Percentiles rank a stretch among this genome's conserved stretches.
These are phyloP conservation scores for Tremellales sp. DNA, from an alignment of 1,284 basidiomycete species.

Conservation along the genomic window DNA sequence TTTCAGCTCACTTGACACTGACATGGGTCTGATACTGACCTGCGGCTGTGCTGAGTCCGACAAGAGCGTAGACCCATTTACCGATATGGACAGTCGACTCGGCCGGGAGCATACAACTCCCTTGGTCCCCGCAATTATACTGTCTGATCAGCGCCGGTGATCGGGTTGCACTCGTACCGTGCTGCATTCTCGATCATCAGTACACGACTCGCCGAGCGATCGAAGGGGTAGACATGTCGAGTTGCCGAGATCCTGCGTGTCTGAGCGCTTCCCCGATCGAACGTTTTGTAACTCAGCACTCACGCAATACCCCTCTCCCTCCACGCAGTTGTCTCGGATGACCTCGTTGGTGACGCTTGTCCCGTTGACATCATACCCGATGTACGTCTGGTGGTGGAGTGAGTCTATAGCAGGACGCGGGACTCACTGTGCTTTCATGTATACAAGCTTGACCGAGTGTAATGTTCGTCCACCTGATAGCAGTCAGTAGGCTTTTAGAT, in stretches of 20 bases:
- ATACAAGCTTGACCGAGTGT: conserved; percentile 13
- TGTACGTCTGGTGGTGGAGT: conserved; percentile 14
- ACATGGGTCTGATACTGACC: conserved; percentile 5
- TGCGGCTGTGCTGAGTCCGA: conserved; percentile 7
- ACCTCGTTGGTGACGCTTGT: conserved; percentile 14
- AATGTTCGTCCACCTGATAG: conserved; percentile 13
- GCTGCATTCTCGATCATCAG: conserved; percentile 20
- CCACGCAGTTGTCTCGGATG: conserved; percentile 23
- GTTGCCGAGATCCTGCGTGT: too few relatives aligned
- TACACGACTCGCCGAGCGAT: conserved; percentile 8
- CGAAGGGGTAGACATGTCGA: too few relatives aligned
- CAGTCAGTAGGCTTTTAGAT: neutral
- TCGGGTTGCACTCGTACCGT: conserved; percentile 14
- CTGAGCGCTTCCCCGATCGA: too few relatives aligned
- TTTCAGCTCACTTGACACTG: too few relatives aligned
- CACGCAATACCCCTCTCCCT: conserved; percentile 24
- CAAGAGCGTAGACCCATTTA: conserved; percentile 19
- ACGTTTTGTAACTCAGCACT: neutral
- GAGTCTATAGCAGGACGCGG: neutral
- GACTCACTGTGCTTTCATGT: conserved; percentile 21
- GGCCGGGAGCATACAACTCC: conserved; percentile 10
- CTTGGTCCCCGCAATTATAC: conserved; percentile 12
- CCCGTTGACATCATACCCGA: conserved; percentile 20
- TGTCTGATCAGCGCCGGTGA: neutral
- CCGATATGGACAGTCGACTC: conserved; percentile 11